A percentile compares a stretch with the other conserved stretches of the same genome.
Conservation (phyloP, 1,139 yeast genomes). For the Candida pseudoviswanathii region DNA sequence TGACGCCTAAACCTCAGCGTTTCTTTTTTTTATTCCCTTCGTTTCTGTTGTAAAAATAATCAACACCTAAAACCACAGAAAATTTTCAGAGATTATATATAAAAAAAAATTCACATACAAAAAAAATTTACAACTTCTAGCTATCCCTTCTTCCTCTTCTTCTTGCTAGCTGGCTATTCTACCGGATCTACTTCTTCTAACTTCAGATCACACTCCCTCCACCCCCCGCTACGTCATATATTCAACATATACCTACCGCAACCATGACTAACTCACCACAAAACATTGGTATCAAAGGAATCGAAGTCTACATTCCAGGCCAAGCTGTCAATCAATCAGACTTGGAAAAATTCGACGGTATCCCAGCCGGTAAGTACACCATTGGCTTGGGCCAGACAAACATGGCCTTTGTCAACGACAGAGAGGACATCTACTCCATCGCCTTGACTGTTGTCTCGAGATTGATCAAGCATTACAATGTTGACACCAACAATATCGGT, state of each 20-base stretch:
- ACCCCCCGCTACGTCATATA: neutral
- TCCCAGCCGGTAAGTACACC: constrained; percentile 94
- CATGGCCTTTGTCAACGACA: constrained; percentile 95
- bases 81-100: neutral
- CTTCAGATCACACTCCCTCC: neutral
- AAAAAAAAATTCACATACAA: neutral
- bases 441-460: constrained; percentile 79
- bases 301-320: constrained; percentile 86
- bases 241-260: neutral
- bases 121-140: neutral
- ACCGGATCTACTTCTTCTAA: neutral
- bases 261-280: constrained; percentile 22
- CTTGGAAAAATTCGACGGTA: constrained; percentile 81
- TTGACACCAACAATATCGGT: constrained; percentile 83
- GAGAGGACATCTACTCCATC: constrained; percentile 96
- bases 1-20: neutral
- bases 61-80: neutral
- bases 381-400: constrained; percentile 98
- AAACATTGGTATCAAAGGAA: constrained; percentile 95
- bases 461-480: constrained; percentile 75
- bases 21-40: neutral
- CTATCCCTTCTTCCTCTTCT: neutral
- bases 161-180: neutral
- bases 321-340: constrained; percentile 87
- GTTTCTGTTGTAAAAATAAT: neutral